Evolutionary conservation across 2,329 filamentous ascomycete species (phyloP), one percentile per base, ranked within the genome.

Genomic region (Ilyonectria mors-panacis): DNA sequence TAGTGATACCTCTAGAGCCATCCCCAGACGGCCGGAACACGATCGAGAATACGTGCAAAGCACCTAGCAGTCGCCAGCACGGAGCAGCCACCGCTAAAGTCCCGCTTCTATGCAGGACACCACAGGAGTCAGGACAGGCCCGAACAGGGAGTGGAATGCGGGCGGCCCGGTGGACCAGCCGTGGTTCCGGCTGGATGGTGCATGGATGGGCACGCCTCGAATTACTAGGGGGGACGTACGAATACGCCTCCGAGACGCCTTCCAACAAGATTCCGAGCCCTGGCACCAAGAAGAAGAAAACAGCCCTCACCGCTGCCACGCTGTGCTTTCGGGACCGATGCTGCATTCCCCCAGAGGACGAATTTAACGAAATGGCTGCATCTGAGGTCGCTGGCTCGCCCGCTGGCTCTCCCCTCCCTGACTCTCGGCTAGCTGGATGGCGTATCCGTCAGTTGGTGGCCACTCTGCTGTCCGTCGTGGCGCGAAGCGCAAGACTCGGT

Each of bases 71-170:
- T 47, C 45, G 62, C 39, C 59, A 33, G 35, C 30, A 15, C 39
- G 39, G 15, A 51, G 62, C 39, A 51, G 51, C 53, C 35, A 63
- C 19, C 53, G 39, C 42, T 19, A 33, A 19, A 50, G 39, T 48
- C 48, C 72, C 70, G 72, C 72, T 66, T 65, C 64, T 63, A 68
- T 60, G 54, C 72, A 73, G 70, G 58, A 68, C 47, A 60, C 53
- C 58, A 63, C 62, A 45, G 62, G 56, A 57, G 51, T 63, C 35
- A 64, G 53, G 42, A 39, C 13, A 63, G 39, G 26, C 47, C 15
- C 65, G 62, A 60, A 68, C 65, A 51, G 48, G 63, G 28, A 30
- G 33, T 70, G 73, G 71, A 72, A 75, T 72, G 73, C 73, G 69
- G 73, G 63, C 73, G 63, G 69, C 63, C 62, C 70, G 69, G 67